phyloP scores from a whole-genome alignment of 495 filamentous ascomycete species.

The Daldinia bambusicola region DNA sequence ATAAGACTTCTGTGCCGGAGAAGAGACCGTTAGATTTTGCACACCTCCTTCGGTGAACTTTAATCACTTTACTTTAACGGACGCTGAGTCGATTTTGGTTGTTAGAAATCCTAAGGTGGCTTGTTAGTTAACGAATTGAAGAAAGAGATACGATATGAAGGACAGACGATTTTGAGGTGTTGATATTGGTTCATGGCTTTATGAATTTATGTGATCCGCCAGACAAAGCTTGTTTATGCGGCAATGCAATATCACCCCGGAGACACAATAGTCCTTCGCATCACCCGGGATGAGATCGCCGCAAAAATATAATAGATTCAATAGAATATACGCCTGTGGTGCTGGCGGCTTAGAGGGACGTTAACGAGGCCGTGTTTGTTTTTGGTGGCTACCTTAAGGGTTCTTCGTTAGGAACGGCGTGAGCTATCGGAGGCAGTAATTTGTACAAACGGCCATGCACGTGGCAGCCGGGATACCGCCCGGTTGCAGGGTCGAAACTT shows the following conservation, averaged over 20 bases:
- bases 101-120: not conserved
- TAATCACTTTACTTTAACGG: not conserved
- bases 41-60: not conserved
- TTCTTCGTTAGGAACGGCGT: not conserved
- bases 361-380: not conserved
- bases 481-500: slow-evolving; percentile 6
- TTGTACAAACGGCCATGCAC: slow-evolving; percentile 13
- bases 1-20: not conserved
- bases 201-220: not conserved
- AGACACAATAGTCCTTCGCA: not conserved
- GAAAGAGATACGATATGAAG: not conserved
- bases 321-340: not conserved
- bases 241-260: not conserved
- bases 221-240: not conserved
- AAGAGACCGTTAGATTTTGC: not conserved
- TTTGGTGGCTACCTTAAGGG: not conserved
- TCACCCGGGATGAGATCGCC: not conserved
- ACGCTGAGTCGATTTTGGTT: not conserved
- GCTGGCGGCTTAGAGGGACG: not conserved
- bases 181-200: not conserved
- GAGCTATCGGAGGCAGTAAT: not conserved
- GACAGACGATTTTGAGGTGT: not conserved
- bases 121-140: not conserved
- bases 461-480: slow-evolving; percentile 16
- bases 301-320: not conserved